These are phyloP conservation scores for Aurantiochytrium sp. DNA, from an alignment of 108 stramenopile species.

Conservation along the genomic window DNA sequence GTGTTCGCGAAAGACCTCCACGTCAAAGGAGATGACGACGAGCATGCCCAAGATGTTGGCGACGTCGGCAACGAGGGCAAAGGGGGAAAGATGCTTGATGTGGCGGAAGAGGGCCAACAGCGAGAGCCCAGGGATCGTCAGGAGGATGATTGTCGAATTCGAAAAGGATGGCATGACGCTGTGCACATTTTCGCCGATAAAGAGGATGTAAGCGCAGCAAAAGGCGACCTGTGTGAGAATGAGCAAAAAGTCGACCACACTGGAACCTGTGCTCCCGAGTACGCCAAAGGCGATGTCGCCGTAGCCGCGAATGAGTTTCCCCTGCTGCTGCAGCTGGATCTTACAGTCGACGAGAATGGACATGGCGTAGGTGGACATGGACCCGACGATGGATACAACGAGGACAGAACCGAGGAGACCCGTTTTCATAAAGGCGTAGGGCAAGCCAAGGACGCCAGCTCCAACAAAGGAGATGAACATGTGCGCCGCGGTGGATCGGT, in stretches of 20 bases:
- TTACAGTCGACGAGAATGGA: background rate
- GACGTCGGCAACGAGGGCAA: background rate
- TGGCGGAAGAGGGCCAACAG: background rate
- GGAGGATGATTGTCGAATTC: background rate
- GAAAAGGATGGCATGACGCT: background rate
- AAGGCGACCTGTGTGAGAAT: constrained; percentile 14
- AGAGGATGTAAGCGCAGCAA: background rate
- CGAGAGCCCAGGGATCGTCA: background rate
- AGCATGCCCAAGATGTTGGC: background rate
- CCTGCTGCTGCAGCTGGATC: background rate
- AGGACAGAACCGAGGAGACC: background rate
- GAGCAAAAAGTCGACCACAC: background rate
- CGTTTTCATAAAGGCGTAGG: constrained; percentile 12
- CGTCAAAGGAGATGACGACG: constrained; percentile 14
- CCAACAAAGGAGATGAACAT: constrained; percentile 20
- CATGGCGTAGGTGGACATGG: background rate
- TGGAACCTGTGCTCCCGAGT: background rate
- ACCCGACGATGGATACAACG: background rate
- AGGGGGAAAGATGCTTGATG: constrained; percentile 10
- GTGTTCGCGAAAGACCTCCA: constrained; percentile 4
- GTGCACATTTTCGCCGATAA: background rate
- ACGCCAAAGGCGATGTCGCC: constrained; percentile 13
- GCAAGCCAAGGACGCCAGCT: background rate
- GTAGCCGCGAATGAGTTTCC: background rate
- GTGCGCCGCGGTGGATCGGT: background rate